Base-by-base conservation (phyloP, 139 green algal genomes). In the Chlorella sorokiniana region DNA sequence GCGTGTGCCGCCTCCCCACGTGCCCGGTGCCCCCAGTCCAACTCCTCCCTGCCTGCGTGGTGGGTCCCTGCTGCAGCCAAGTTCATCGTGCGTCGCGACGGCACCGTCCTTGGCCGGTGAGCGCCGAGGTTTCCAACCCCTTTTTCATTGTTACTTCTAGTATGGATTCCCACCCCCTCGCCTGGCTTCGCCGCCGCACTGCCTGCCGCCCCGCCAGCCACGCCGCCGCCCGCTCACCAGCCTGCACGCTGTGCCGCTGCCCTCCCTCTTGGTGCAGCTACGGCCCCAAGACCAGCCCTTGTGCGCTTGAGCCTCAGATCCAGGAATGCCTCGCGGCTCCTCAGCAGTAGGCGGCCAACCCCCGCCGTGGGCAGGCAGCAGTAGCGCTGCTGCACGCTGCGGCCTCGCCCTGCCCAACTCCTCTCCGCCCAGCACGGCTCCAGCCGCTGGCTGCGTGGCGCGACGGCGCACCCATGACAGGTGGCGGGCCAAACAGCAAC, bases 21-120 rank as follows among this genome's bases (percentile, higher is more conserved):
- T n/a, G n/a, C n/a, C n/a, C n/a, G n/a, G n/a, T n/a, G n/a, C n/a
- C n/a, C n/a, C n/a, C n/a, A n/a, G 27, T 11, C 27, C 25, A 29
- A 3, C 16, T 38, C 27, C 20, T 41, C 48, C 33, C 23, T 79
- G 48, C 18, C 72, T 37, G 2, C 22, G 4, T 14, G 25, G 6
- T 37, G 40, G 9, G 23, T 38, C 41, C 61, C 81, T 72, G 38
- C 79, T 83, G 56, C 56, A 79, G 77, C 67, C 71, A 85, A 87
- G 69, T 87, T 85, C 52, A 35, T 87, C 18, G 78, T 87, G 16
- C 51, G 70, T 44, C 69, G 69, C 29, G 78, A 85, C 59, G 83
- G 83, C 63, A 85, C 68, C 10, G 69, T 85, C 25, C 44, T 44
- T 10, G 78, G 78, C 33, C 62, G 83, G 64, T 71, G n/a, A 42